phyloP scores from a whole-genome alignment of 176 grass and related monocot species.

The Phoenix roebelenii region DNA sequence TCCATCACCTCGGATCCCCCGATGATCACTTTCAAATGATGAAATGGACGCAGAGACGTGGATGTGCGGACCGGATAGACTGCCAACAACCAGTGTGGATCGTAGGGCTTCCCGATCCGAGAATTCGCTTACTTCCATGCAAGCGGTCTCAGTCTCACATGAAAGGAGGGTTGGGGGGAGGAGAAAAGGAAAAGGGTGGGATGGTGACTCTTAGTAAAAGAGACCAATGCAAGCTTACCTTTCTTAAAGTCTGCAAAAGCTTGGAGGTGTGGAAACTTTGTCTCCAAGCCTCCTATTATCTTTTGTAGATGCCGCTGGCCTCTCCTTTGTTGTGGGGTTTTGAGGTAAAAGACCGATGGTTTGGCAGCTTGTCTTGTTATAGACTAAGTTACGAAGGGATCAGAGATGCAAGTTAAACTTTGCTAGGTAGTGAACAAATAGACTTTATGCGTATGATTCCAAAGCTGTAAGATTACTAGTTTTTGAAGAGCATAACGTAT shows the following conservation, averaged over 20 bases:
- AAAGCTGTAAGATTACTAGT: no score
- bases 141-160: constrained; percentile 2
- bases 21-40: constrained; percentile 20
- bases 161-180: not conserved
- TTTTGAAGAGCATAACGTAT: no score
- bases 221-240: not conserved
- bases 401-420: not conserved
- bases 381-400: not conserved
- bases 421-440: not conserved
- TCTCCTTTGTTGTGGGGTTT: constrained; percentile 1
- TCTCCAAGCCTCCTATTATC: constrained; percentile 10
- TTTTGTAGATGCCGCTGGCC: not conserved
- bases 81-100: not conserved
- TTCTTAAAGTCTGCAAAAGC: constrained; percentile 23
- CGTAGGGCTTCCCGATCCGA: constrained; percentile 30
- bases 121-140: constrained; percentile 51
- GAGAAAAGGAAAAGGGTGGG: not conserved
- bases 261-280: constrained; percentile 18
- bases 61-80: not conserved
- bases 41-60: not conserved
- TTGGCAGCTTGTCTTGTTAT: constrained; percentile 18
- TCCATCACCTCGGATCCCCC: constrained; percentile 12
- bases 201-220: not conserved
- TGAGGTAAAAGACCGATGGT: not conserved
- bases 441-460: no score